phyloP scores from a whole-genome alignment of 257 asterid species.

The Anisodus acutangulus region DNA sequence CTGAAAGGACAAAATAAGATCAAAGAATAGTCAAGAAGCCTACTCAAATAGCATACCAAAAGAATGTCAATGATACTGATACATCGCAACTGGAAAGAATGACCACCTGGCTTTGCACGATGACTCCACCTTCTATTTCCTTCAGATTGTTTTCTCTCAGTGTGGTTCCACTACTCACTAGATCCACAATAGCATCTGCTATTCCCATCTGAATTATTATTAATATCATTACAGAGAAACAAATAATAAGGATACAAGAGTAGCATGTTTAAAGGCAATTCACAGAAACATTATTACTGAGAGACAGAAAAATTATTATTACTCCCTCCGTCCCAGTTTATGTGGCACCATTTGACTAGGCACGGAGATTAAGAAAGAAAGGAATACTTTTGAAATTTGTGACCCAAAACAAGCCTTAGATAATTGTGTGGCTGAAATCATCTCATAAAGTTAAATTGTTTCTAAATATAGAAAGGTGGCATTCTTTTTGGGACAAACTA shows the following conservation, averaged over 20 bases:
- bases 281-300: not conserved
- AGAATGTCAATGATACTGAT: not conserved
- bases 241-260: constrained; percentile 26
- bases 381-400: too few relatives aligned
- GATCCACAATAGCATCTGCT: constrained; percentile 99
- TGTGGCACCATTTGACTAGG: too few relatives aligned
- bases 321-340: too few relatives aligned
- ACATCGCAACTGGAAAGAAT: constrained; percentile 18
- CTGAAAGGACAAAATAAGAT: constrained; percentile 43
- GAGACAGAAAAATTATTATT: not conserved
- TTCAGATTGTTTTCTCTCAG: constrained; percentile 88
- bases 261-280: not conserved
- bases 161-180: constrained; percentile 98
- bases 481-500: too few relatives aligned
- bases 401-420: too few relatives aligned
- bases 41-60: not conserved
- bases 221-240: not conserved
- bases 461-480: too few relatives aligned
- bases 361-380: too few relatives aligned
- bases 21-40: constrained; percentile 4
- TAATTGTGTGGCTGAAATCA: too few relatives aligned
- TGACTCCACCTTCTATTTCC: constrained; percentile 90
- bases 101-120: constrained; percentile 93
- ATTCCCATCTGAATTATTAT: constrained; percentile 78
- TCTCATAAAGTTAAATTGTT: too few relatives aligned